Percentiles rank a stretch among this genome's conserved stretches.
Conservation (phyloP, 352 stramenopile genomes). For the Phytophthora fragariae region DNA sequence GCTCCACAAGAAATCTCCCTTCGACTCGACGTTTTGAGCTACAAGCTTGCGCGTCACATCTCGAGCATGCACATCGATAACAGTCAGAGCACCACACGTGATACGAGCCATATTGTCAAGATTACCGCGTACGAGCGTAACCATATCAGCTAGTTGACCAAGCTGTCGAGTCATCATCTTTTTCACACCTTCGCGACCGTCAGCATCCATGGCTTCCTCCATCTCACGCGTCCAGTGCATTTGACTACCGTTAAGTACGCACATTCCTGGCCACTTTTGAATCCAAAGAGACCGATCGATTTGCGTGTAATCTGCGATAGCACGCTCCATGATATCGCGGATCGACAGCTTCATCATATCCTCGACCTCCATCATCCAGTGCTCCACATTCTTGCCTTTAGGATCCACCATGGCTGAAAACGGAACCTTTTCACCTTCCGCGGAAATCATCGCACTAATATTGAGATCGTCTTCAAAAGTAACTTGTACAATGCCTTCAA, state of each 20-base stretch:
- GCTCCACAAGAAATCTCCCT: conserved; percentile 90
- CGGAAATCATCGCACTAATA: conserved; percentile 94
- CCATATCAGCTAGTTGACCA: conserved; percentile 93
- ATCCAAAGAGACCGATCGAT: conserved; percentile 92
- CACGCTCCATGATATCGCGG: conserved; percentile 87
- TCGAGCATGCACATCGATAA: conserved; percentile 96
- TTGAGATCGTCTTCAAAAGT: conserved; percentile 88
- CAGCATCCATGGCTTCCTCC: conserved; percentile 85
- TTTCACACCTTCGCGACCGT: conserved; percentile 78
- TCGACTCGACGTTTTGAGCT: conserved; percentile 88
- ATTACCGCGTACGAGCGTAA: conserved; percentile 91
- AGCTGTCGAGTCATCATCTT: conserved; percentile 87
- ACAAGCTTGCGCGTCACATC: conserved; percentile 95
- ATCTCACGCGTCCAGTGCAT: conserved; percentile 95
- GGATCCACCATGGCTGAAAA: conserved; percentile 89
- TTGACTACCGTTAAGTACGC: conserved; percentile 92
- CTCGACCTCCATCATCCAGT: conserved; percentile 95
- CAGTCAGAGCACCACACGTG: conserved; percentile 91
- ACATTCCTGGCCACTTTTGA: conserved; percentile 93
- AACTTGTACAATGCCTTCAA: conserved; percentile 93
- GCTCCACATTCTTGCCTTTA: conserved; percentile 93
- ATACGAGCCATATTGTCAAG: conserved; percentile 89
- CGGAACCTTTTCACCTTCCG: conserved; percentile 89
- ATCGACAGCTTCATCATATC: conserved; percentile 94
- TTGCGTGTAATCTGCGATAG: conserved; percentile 90